A percentile compares a stretch with the other conserved stretches of the same genome.
Evolutionary conservation across 2,329 filamentous ascomycete species (phyloP).

Genomic region (Pseudogymnoascus sp.): DNA sequence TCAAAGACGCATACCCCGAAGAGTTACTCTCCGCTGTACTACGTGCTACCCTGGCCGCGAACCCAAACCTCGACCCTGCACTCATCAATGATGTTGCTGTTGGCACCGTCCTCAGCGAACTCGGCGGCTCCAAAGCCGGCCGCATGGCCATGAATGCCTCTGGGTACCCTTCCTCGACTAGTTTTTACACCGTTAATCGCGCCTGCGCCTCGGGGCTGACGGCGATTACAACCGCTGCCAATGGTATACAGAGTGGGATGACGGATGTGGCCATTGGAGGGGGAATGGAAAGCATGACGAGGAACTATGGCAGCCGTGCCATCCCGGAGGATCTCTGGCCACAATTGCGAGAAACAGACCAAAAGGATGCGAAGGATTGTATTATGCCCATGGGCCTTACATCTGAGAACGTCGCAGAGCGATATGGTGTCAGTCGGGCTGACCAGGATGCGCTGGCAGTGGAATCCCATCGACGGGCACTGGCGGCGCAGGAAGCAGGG

Average conservation of each 20-base stretch:
- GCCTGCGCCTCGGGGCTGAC: slow-evolving; percentile 75
- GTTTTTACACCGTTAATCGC: slow-evolving; percentile 80
- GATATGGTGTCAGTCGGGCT: slow-evolving; percentile 62
- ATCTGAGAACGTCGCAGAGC: slow-evolving; percentile 73
- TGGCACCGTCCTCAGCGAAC: slow-evolving; percentile 82
- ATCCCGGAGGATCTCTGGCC: slow-evolving; percentile 79
- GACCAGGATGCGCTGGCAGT: slow-evolving; percentile 82
- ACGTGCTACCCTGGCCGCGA: slow-evolving; percentile 60
- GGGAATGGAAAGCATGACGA: slow-evolving; percentile 94
- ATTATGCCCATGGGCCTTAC: slow-evolving; percentile 93
- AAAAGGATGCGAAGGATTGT: slow-evolving; percentile 69
- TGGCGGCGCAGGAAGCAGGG: slow-evolving; percentile 58
- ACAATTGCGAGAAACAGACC: slow-evolving; percentile 52
- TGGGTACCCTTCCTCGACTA: slow-evolving; percentile 62
- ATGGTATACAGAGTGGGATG: slow-evolving; percentile 64
- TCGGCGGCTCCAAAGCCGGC: slow-evolving; percentile 82
- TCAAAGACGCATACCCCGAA: slow-evolving; percentile 86
- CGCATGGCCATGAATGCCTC: slow-evolving; percentile 86
- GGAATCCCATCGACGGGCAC: slow-evolving; percentile 63
- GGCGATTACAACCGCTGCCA: slow-evolving; percentile 65
- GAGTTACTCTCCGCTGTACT: slow-evolving; percentile 66
- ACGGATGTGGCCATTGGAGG: slow-evolving; percentile 71
- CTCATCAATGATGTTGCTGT: slow-evolving; percentile 74
- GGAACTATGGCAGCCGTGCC: slow-evolving; percentile 78
- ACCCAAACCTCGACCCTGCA: slow-evolving; percentile 61